These are phyloP conservation scores for Magnaporthiopsis rhizophila DNA, from an alignment of 2,329 filamentous ascomycete species.

Conservation along the genomic window DNA sequence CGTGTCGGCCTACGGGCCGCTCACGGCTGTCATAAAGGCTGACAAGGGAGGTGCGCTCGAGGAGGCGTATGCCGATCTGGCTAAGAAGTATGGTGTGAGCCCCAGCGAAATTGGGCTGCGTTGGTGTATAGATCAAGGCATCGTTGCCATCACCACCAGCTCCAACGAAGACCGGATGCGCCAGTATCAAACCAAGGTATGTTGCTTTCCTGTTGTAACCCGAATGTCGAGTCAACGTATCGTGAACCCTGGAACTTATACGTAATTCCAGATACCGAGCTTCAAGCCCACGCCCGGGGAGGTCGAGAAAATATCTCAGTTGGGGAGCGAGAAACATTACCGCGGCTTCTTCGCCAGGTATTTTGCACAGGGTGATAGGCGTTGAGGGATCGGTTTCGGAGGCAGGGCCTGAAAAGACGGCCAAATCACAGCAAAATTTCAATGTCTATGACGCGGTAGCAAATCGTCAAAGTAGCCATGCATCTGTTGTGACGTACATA, in stretches of 20 bases:
- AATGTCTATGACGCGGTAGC: too few species aligned
- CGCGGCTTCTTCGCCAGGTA: slow-evolving; percentile 49
- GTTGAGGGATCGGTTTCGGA: slow-evolving; percentile 10
- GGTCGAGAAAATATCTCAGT: slow-evolving; percentile 44
- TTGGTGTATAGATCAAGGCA: slow-evolving; percentile 52
- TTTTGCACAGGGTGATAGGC: slow-evolving; percentile 42
- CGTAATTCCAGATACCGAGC: slow-evolving; percentile 25
- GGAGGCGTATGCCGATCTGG: slow-evolving; percentile 37
- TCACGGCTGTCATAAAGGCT: slow-evolving; percentile 42
- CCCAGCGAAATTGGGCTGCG: slow-evolving; percentile 48
- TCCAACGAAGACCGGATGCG: slow-evolving; percentile 48
- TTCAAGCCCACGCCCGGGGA: slow-evolving; percentile 55
- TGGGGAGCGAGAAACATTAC: slow-evolving; percentile 53
- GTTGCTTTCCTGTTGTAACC: neutral
- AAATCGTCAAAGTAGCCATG: too few species aligned
- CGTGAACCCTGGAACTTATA: neutral
- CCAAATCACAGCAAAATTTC: neutral
- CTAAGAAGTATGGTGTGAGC: slow-evolving; percentile 50
- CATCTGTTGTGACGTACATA: too few species aligned
- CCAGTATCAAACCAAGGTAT: slow-evolving; percentile 38
- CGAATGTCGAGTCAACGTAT: too few species aligned
- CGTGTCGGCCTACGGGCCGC: slow-evolving; percentile 45
- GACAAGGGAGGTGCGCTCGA: slow-evolving; percentile 35
- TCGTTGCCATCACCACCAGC: slow-evolving; percentile 53
- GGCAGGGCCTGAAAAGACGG: neutral